A percentile compares a stretch with the other conserved stretches of the same genome.
These are phyloP conservation scores for Geoglossum glabrum DNA, from an alignment of 495 filamentous ascomycete species.

Conservation along the genomic window DNA sequence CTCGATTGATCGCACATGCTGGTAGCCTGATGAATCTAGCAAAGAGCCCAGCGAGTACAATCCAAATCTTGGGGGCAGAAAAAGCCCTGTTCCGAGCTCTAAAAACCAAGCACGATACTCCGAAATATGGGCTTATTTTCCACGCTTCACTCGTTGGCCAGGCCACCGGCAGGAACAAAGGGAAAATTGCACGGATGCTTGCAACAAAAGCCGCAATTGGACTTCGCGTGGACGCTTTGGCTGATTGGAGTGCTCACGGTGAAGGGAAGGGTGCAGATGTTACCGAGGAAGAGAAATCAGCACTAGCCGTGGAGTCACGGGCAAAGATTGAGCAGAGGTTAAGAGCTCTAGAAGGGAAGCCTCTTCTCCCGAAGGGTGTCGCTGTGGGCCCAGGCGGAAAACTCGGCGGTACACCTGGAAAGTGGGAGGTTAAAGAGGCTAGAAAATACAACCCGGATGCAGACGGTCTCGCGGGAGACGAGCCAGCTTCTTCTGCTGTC, in stretches of 20 bases:
- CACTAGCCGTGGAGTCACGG: conserved; percentile 50
- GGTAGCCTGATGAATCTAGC: conserved; percentile 89
- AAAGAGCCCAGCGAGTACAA: conserved; percentile 86
- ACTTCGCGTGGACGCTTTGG: conserved; percentile 79
- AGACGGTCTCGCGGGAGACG: conserved; percentile 60
- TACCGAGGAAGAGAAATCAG: conserved; percentile 71
- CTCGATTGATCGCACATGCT: conserved; percentile 85
- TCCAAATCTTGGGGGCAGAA: conserved; percentile 96
- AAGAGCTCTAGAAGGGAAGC: conserved; percentile 74
- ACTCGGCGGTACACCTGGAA: conserved; percentile 34
- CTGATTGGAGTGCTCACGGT: conserved; percentile 45
- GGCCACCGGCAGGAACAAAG: conserved; percentile 94
- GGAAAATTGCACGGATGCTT: conserved; percentile 93
- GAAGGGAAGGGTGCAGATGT: conserved; percentile 42
- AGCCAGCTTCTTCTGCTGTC: conserved; percentile 29
- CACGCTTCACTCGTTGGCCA: conserved; percentile 93
- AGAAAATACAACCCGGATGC: conserved; percentile 91
- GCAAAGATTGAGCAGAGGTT: conserved; percentile 72
- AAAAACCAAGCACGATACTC: conserved; percentile 98
- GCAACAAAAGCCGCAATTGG: conserved; percentile 83
- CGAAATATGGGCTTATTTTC: conserved; percentile 98
- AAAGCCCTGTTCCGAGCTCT: conserved; percentile 96
- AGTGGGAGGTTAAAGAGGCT: conserved; percentile 86
- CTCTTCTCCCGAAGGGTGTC: conserved; percentile 54
- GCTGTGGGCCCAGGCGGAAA: conserved; percentile 55